A percentile compares a stretch with the other conserved stretches of the same genome.
Conservation (phyloP, 176 grass and related monocot genomes). For the Oryza glumipatula region DNA sequence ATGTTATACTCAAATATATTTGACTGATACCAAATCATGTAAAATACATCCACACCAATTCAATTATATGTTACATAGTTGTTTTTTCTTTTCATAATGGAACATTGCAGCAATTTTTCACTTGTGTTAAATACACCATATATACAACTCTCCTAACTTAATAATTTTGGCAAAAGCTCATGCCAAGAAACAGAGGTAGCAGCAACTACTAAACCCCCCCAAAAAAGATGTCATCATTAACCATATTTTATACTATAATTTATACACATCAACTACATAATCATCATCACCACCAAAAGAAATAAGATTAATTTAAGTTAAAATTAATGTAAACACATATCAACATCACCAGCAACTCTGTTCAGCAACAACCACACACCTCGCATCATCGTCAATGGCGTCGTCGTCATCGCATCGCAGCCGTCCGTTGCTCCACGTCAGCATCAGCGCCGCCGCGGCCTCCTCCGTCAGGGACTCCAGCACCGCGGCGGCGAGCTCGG, state of each 20-base stretch:
- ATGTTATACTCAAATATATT: background rate
- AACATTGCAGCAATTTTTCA: background rate
- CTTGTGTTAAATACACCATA: background rate
- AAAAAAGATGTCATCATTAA: too few relatives aligned
- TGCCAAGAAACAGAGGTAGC: background rate
- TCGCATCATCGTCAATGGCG: background rate
- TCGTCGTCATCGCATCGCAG: background rate
- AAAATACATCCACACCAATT: background rate
- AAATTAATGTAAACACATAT: conserved; percentile 15
- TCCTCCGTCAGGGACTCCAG: conserved; percentile 46
- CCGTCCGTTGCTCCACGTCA: background rate
- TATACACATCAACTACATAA: background rate
- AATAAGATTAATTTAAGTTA: background rate
- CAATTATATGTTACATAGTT: background rate
- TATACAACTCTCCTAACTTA: background rate
- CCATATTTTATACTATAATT: background rate
- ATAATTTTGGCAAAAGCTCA: background rate
- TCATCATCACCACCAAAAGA: background rate
- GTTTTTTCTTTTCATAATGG: background rate
- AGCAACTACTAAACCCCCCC: background rate
- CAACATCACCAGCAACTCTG: background rate
- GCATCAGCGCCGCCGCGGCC: conserved; percentile 10
- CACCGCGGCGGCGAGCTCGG: conserved; percentile 23
- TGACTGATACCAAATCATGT: background rate
- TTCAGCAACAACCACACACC: background rate